Base-by-base conservation (phyloP, 208 protist species). In the Wallacemonas sp. region DNA sequence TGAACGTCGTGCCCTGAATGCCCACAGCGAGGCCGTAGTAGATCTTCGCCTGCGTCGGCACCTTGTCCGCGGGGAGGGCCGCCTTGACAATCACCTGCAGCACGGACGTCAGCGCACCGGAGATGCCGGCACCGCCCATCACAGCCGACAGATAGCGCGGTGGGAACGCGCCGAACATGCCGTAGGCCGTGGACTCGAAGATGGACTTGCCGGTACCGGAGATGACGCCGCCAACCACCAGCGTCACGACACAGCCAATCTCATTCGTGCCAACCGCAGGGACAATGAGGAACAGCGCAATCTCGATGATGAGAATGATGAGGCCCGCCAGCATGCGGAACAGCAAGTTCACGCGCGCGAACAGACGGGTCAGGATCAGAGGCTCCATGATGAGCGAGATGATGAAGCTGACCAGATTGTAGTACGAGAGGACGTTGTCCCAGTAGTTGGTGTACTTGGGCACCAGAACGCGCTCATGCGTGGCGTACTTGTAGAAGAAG, bases 181-280 rank as follows among this genome's bases (percentile, higher is more conserved):
- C 85, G 74, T 96, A 97, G 23, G 75, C 48, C 12, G 82, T 89
- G 14, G 84, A 55, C 55, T 95, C 84, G 55, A 91, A 80, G 48
- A 92, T 77, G n/a, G 85, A 83, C 52, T 82, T 92, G 32, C 74
- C 81, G 0, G 73, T 18, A 4, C 82, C 84, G n/a, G 64, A 29
- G n/a, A 86, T 70, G 39, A 84, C 57, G 16, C 69, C 67, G 2
- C 64, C 72, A 18, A 73, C 32, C 45, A 88, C 48, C 16, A 89
- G 59, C 0, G 90, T 76, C 0, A 44, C 72, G 55, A 94, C 76
- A 10, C 82, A 85, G 50, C 66, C 76, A 3, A 16, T 46, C 28
- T 81, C 66, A 18, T 23, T 65, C n/a, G 79, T 74, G 26, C 67
- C 67, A 22, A 64, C 61, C 2, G 72, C 83, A 23, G 78, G 79